phyloP scores from a whole-genome alignment of 192 early-diverging fungal genomes.

The Linnemannia schmuckeri region DNA sequence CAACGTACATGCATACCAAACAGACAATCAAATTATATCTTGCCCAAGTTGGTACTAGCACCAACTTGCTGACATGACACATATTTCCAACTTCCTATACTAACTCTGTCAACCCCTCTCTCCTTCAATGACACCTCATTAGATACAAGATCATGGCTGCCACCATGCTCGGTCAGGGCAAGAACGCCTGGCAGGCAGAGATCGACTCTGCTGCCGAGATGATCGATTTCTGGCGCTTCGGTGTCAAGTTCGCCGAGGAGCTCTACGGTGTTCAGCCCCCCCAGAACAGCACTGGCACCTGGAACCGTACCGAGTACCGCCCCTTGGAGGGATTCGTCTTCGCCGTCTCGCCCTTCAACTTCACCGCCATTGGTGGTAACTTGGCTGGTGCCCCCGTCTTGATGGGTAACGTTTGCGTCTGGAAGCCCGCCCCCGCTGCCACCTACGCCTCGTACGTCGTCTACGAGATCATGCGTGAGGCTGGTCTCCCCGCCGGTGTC shows the following conservation, averaged over 20 bases:
- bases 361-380: conserved; percentile 99
- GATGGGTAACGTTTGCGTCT: conserved; percentile 98
- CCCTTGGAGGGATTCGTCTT: conserved; percentile 98
- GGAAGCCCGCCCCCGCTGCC: conserved; percentile 94
- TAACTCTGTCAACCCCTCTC: neutral
- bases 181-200: conserved; percentile 99
- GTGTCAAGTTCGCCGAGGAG: conserved; percentile 92
- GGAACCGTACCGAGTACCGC: conserved; percentile 98
- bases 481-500: conserved; percentile 96
- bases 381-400: conserved; percentile 92
- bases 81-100: neutral
- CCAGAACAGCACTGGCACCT: conserved; percentile 83
- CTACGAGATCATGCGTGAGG: conserved; percentile 92
- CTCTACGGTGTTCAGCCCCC: conserved; percentile 95
- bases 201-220: conserved; percentile 98
- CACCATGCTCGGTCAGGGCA: conserved; percentile 98
- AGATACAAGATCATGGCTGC: conserved; percentile 89
- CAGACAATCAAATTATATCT: too few species aligned
- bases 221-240: conserved; percentile 96
- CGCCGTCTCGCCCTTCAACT: conserved; percentile 99
- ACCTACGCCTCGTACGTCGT: conserved; percentile 93
- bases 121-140: neutral
- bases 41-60: too few species aligned
- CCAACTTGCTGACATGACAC: too few species aligned
- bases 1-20: neutral